Conservation (phyloP, 2,329 filamentous ascomycete species). For the Venturia aucupariae region DNA sequence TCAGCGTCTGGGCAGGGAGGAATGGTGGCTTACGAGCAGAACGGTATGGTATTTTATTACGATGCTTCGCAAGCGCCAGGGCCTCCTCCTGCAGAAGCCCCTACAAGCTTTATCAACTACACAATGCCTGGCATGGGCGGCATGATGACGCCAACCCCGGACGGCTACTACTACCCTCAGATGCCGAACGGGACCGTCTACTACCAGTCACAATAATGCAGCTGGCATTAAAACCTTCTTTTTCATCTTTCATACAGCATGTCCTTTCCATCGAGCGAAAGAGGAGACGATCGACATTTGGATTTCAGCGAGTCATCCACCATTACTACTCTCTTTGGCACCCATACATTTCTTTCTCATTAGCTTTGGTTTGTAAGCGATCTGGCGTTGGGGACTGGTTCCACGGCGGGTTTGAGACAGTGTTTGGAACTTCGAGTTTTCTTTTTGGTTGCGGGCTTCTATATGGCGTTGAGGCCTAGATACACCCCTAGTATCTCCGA, state of each 20-base stretch:
- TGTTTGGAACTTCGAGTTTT: neutral
- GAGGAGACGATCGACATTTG: constrained; percentile 1
- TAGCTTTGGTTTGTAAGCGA: neutral
- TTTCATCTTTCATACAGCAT: neutral
- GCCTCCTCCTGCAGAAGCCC: constrained; percentile 6
- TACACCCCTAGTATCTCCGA: constrained; percentile 3
- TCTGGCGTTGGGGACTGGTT: neutral
- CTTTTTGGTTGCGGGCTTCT: neutral
- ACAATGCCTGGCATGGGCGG: constrained; percentile 59
- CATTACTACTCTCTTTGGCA: constrained; percentile 4
- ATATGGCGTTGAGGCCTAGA: neutral
- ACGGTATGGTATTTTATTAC: constrained; percentile 95
- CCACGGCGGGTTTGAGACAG: neutral
- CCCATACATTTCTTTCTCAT: neutral
- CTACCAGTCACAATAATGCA: constrained; percentile 40
- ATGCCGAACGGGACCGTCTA: constrained; percentile 41
- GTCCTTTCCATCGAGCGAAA: neutral
- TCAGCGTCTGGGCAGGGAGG: constrained; percentile 36
- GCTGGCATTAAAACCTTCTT: neutral
- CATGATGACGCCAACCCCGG: constrained; percentile 60
- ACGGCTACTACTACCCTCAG: constrained; percentile 49
- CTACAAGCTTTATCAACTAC: constrained; percentile 32
- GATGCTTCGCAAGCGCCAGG: constrained; percentile 47
- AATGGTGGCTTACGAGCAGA: constrained; percentile 74
- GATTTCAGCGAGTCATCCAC: neutral